Base-by-base conservation (phyloP, 176 grass and related monocot species). In the Carex cristatella region DNA sequence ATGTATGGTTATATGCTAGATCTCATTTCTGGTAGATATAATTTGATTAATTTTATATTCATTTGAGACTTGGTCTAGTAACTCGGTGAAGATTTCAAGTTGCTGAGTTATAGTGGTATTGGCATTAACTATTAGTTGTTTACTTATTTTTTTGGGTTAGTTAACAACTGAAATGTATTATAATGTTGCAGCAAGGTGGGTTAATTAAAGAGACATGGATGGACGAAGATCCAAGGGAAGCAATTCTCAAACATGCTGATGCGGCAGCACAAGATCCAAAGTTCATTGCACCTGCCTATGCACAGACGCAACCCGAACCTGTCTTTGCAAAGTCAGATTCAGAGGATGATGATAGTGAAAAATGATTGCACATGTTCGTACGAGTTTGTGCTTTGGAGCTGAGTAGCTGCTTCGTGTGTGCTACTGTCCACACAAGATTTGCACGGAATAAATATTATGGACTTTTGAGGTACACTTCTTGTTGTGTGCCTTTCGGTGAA, bases 211-310 rank as follows among this genome's bases (percentile, higher is more conserved):
- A 98, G 30, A 98, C 92, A 5, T 98, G 95, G 95, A 98, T 98
- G 95, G 91, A 98, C 7, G 95, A 98, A 85, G 95, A 98, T 92
- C 93, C 95, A 88, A 94, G 95, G 84, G 95, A 98, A 69, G 95
- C 95, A 56, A 95, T 98, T 89, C 88, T 98, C 44, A 95, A 98
- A 78, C 93, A 94, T 87, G 95, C 95, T 81, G 95, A 98, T 87
- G 93, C 59, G 82, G 95, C 93, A n/a, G 88, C 89, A 86, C 91
- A 95, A 73, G 95, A 98, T 62, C 93, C 95, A 3, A 94, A 95
- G 79, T 95, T 86, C 69, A 98, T 98, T 88, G 93, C 93, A 6
- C 93, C 93, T 84, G 93, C 95, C 76, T 95, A 98, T 94, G 90
- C 95, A 51, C 72, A 98, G 80, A 95, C 95, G 28, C 95, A 98